Percentiles rank a stretch among this genome's conserved stretches.
These are phyloP conservation scores for Dactylellina parvicollis DNA, from an alignment of 2,329 filamentous ascomycete species.

Conservation along the genomic window DNA sequence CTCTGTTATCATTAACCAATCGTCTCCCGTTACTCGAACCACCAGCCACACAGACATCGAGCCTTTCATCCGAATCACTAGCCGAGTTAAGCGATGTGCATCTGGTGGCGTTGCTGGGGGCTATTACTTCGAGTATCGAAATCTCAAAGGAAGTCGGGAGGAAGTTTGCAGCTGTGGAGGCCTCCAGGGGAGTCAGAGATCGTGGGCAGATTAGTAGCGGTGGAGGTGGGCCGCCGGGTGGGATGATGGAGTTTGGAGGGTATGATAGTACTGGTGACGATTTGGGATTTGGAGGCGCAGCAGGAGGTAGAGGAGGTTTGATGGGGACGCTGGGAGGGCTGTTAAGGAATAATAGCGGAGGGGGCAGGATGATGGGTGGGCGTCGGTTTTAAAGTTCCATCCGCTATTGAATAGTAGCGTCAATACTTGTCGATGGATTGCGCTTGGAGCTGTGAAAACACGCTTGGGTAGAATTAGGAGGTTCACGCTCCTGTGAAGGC, in stretches of 20 bases:
- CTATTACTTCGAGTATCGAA: constrained; percentile 76
- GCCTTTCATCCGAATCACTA: constrained; percentile 71
- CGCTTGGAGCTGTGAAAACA: background rate
- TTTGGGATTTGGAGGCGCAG: constrained; percentile 69
- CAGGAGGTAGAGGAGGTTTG: constrained; percentile 73
- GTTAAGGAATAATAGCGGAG: constrained; percentile 80
- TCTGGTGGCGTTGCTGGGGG: constrained; percentile 78
- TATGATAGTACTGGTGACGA: constrained; percentile 48
- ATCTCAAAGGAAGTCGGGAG: constrained; percentile 77
- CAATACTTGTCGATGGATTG: no score
- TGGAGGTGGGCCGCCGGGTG: constrained; percentile 13
- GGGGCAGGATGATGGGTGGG: constrained; percentile 72
- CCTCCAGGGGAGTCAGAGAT: constrained; percentile 34
- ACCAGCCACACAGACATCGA: constrained; percentile 73
- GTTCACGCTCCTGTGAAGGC: background rate
- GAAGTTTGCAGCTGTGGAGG: constrained; percentile 69
- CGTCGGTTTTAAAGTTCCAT: constrained; percentile 86
- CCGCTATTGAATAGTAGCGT: no score
- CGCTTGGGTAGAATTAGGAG: background rate
- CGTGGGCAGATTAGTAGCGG: constrained; percentile 19
- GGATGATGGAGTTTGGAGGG: constrained; percentile 43
- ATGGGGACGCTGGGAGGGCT: constrained; percentile 77
- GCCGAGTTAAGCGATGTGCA: constrained; percentile 86
- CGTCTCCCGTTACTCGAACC: constrained; percentile 82
- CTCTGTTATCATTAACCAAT: constrained; percentile 81